Percentiles rank a stretch among this genome's conserved stretches.
Evolutionary conservation across 805 yeast species (phyloP).

Genomic region (Novakomyces olei): DNA sequence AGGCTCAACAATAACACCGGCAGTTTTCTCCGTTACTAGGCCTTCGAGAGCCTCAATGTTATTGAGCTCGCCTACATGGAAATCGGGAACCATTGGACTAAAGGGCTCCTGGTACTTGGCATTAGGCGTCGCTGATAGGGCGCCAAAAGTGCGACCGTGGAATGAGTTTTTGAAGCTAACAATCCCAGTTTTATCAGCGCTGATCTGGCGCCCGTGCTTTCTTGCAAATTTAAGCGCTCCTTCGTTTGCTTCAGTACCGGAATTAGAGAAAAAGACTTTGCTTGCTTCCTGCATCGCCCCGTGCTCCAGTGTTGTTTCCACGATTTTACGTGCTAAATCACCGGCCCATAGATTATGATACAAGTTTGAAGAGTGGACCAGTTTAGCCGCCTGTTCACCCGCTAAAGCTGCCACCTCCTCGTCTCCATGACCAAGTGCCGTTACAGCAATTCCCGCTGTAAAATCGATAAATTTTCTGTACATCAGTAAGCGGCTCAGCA

Average conservation of each 20-base stretch:
- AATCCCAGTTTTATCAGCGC: constrained; percentile 36
- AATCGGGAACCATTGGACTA: constrained; percentile 79
- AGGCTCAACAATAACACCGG: constrained; percentile 90
- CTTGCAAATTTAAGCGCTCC: constrained; percentile 63
- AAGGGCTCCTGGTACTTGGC: constrained; percentile 84
- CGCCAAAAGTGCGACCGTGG: constrained; percentile 92
- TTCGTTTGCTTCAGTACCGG: constrained; percentile 66
- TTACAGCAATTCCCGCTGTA: constrained; percentile 92
- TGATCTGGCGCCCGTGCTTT: constrained; percentile 33
- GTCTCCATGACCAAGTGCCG: constrained; percentile 77
- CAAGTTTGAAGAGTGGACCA: constrained; percentile 70
- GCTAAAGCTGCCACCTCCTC: constrained; percentile 50
- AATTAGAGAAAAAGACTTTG: constrained; percentile 40
- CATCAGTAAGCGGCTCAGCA: no score
- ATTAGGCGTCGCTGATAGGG: constrained; percentile 77
- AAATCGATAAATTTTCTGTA: constrained; percentile 78
- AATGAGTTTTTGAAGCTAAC: constrained; percentile 76
- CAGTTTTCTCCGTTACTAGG: constrained; percentile 39
- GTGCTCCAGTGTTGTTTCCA: constrained; percentile 39
- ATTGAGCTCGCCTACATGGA: constrained; percentile 40
- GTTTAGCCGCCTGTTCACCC: constrained; percentile 43
- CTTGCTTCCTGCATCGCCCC: constrained; percentile 73
- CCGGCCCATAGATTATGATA: constrained; percentile 72
- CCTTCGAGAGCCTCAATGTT: constrained; percentile 36
- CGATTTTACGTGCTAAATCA: constrained; percentile 46